A percentile compares a stretch with the other conserved stretches of the same genome.
phyloP scores from a whole-genome alignment of 768 basidiomycete genomes.

The Pisolithus tinctorius region DNA sequence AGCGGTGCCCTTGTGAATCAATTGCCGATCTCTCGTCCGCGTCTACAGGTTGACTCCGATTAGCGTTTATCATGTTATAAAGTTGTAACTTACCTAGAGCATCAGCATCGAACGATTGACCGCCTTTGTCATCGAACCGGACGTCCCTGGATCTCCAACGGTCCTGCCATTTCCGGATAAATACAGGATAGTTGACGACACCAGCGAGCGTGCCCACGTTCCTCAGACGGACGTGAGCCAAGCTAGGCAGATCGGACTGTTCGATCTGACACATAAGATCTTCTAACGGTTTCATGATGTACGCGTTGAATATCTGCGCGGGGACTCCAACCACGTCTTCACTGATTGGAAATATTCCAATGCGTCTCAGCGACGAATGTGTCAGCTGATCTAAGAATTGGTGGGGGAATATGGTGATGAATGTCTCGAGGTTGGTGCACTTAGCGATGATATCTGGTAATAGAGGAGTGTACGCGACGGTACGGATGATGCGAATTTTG shows the following conservation, averaged over 20 bases:
- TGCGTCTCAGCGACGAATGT: conserved; percentile 35
- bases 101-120: conserved; percentile 13
- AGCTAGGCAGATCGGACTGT: conserved; percentile 25
- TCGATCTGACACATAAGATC: conserved; percentile 33
- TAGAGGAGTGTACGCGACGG: conserved; percentile 28
- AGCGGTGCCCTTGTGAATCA: no score
- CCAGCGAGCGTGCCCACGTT: conserved; percentile 34
- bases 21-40: no score
- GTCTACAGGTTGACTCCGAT: no score
- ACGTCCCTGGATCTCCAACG: conserved; percentile 23
- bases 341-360: conserved; percentile 37
- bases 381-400: conserved; percentile 28
- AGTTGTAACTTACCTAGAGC: not conserved
- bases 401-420: conserved; percentile 33
- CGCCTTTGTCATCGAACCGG: conserved; percentile 28
- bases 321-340: conserved; percentile 34
- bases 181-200: conserved; percentile 20
- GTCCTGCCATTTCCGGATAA: conserved; percentile 24
- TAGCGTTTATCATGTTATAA: no score
- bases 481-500: conserved; percentile 37
- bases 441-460: conserved; percentile 31
- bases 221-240: conserved; percentile 34
- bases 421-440: conserved; percentile 36
- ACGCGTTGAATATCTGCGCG: conserved; percentile 28
- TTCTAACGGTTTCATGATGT: conserved; percentile 37